Base-by-base conservation (phyloP, 2,329 filamentous ascomycete genomes). In the Hypoxylon sp. region DNA sequence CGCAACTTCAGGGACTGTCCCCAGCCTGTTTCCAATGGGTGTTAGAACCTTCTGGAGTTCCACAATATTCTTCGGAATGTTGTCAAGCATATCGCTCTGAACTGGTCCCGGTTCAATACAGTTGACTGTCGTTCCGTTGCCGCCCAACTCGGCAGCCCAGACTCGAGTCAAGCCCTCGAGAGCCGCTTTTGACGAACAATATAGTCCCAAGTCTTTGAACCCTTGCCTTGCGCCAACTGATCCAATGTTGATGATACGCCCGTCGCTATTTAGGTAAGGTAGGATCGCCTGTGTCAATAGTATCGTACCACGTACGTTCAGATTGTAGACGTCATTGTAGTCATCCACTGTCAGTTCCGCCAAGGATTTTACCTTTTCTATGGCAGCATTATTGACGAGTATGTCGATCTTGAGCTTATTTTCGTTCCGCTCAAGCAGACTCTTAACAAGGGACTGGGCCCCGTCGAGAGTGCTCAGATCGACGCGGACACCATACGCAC, bases 21-120 rank as follows among this genome's bases (percentile, higher is more conserved):
- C 88, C 2, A 87, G 66, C 7, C 88, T 76, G 44, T 85, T 80
- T 68, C 85, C 79, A 0, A 89, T 79, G 0, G 86, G 82, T 5
- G 87, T 91, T 19, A 78, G 76, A 66, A 80, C 78, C 77, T 81
- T 83, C 76, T 88, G 84, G 72, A 80, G 78, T 31, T 84, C 80
- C 2, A 87, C 78, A 11, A 87, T 78, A 0, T 84, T 82, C 58
- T 79, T 74, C 0, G 84, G 83, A 11, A 88, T 84, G 15, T 84
- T 81, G 15, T 84, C 83, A 24, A 89, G 74, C 83, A 91, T 84
- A 6, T 88, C 87, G 31, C 82, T 89, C 76, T 85, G 78, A 5
- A 89, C 85, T 0, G 88, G 87, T 0, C 89, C 89, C 0, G 88
- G 87, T 19, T 84, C 85, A 2, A 91, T 84, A 0, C 83, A 81